Base-by-base conservation (phyloP, 2,329 filamentous ascomycete genomes). In the Mariannaea elegans region DNA sequence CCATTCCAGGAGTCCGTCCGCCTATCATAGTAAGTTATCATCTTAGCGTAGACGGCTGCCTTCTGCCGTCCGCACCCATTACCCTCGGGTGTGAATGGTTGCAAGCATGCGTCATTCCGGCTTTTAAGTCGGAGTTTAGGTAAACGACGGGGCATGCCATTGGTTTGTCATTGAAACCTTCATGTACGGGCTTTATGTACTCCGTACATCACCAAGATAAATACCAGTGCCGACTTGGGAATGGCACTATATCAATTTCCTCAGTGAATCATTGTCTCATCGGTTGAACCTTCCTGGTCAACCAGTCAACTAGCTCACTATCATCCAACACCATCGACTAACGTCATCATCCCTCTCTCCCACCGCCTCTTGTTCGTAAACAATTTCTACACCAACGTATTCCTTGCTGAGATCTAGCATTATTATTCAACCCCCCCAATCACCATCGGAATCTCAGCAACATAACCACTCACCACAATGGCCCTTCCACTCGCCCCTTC, bases 401-500 rank as follows among this genome's bases (percentile, higher is more conserved):
- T 23, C 27, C 36, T 13, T 46, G 9, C 49, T 48, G 24, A 51
- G 18, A 27, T 18, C 8, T n/a, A 45, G 16, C 45, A 39, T 51
- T 13, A 13, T 18, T 19, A 29, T 45, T n/a, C n/a, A n/a, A n/a
- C n/a, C n/a, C n/a, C n/a, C 29, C 36, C 21, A 38, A 23, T 44
- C 23, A 7, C 21, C n/a, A 24, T 45, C 19, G 4, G 2, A 18
- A 38, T 27, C 29, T 50, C 50, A 46, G 44, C n/a, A 39, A 24
- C 38, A 39, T 18, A 27, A 29, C 24, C 16, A 48, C 10, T 44
- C 39, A n/a, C 7, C 18, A 49, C 14, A 41, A 70, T 70, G 67
- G 61, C 68, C 46, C 71, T 69, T 14, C 77, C 78, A 16, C 64
- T 68, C 49, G 79, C 83, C 6, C 78, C 83, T 4, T 75, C 81